Conservation (phyloP, 1,139 yeast genomes). For the Tardiomyces blankii region DNA sequence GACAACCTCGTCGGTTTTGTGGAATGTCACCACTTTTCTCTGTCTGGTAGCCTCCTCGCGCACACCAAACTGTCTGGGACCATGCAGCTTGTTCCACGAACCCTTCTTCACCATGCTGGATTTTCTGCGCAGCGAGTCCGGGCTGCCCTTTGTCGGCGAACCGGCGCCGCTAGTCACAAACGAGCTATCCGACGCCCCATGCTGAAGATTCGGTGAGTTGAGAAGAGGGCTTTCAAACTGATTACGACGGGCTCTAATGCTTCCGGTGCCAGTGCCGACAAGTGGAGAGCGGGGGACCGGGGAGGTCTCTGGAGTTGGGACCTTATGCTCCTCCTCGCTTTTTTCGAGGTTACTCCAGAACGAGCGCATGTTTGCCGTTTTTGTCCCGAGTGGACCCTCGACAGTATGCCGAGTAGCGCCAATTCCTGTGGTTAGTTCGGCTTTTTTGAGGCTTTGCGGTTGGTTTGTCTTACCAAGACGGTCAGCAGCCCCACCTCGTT, state of each 20-base stretch:
- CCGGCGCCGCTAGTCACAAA: background rate
- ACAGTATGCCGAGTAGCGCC: background rate
- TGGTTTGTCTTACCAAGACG: background rate
- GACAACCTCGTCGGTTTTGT: conserved; percentile 28
- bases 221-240: background rate
- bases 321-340: background rate
- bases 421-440: background rate
- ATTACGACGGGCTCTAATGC: background rate
- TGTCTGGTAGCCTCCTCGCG: conserved; percentile 4
- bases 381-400: background rate
- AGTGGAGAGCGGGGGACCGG: background rate
- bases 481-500: background rate
- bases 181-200: background rate
- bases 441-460: background rate
- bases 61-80: conserved; percentile 17
- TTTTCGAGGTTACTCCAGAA: background rate
- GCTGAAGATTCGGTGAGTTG: background rate
- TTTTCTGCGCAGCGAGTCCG: background rate
- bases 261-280: background rate
- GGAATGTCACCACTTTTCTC: conserved; percentile 26
- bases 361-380: background rate
- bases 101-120: conserved; percentile 7
- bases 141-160: background rate
- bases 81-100: conserved; percentile 20
- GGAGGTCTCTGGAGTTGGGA: background rate